Evolutionary conservation across 139 green algal genomes (phyloP).

Genomic region (Chlorella sorokiniana): DNA sequence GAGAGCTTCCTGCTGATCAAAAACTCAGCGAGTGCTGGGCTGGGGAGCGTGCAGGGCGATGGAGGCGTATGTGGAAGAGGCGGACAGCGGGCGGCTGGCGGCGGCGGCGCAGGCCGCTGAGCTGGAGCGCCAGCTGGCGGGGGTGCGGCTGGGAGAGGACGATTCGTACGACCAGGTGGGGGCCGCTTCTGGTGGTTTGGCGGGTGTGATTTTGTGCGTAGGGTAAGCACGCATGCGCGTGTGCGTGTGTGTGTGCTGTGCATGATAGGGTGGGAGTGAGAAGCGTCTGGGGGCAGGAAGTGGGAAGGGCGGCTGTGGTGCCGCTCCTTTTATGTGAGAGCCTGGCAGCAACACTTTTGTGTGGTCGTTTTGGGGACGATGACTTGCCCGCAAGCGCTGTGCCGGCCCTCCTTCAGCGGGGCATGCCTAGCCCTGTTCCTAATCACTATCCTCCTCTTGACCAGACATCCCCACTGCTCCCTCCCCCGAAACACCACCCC

Average conservation of each 20-base stretch:
- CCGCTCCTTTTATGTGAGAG: no score
- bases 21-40: no score
- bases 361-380: no score
- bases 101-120: background rate
- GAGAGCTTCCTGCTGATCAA: no score
- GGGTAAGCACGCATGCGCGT: no score
- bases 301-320: background rate
- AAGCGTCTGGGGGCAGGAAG: background rate
- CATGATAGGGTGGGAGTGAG: background rate
- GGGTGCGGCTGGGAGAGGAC: conserved; percentile 2
- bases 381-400: no score
- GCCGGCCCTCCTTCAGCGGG: background rate
- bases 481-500: background rate
- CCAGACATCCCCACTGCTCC: background rate
- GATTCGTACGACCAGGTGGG: conserved; percentile 23
- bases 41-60: conserved; percentile 37
- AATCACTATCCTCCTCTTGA: background rate
- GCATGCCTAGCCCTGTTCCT: no score
- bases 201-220: background rate
- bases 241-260: background rate
- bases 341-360: no score
- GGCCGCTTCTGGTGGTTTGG: background rate
- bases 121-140: conserved; percentile 17
- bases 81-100: conserved; percentile 11
- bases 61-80: conserved; percentile 44